A percentile compares a stretch with the other conserved stretches of the same genome.
Evolutionary conservation across 352 stramenopile genomes (phyloP).

Genomic region (Peronospora belbahrii): DNA sequence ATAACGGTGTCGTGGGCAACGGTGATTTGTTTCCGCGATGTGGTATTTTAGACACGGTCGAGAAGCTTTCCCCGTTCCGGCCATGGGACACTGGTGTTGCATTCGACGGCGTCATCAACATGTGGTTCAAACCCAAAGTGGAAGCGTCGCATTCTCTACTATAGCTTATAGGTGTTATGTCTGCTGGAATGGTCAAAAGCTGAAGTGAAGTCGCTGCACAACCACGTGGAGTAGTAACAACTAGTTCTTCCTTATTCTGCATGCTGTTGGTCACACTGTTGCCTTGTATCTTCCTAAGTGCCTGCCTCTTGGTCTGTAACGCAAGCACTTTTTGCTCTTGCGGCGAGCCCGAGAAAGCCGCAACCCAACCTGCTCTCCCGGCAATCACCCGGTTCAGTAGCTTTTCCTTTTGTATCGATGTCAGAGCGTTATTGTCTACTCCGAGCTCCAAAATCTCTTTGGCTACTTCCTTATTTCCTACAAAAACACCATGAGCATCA

Average conservation of each 20-base stretch:
- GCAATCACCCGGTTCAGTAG: slow-evolving; percentile 31
- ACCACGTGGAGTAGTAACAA: slow-evolving; percentile 21
- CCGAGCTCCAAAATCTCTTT: slow-evolving; percentile 50
- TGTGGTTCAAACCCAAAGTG: neutral
- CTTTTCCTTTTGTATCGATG: slow-evolving; percentile 29
- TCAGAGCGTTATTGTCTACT: slow-evolving; percentile 37
- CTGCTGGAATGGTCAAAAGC: neutral
- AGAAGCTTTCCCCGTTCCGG: slow-evolving; percentile 20
- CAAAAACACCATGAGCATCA: neutral
- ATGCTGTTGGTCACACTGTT: neutral
- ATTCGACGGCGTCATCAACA: neutral
- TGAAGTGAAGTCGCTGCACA: slow-evolving; percentile 9
- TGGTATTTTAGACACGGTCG: slow-evolving; percentile 38
- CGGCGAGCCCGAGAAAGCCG: slow-evolving; percentile 21
- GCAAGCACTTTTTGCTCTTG: slow-evolving; percentile 24
- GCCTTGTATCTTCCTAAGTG: slow-evolving; percentile 6
- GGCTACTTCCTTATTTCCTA: slow-evolving; percentile 36
- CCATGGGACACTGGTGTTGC: slow-evolving; percentile 6
- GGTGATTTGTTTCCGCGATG: slow-evolving; percentile 17
- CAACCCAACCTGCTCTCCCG: slow-evolving; percentile 24
- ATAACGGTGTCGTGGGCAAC: slow-evolving; percentile 41
- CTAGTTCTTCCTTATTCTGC: neutral
- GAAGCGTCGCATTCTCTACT: neutral
- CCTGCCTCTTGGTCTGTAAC: slow-evolving; percentile 9
- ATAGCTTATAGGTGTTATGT: slow-evolving; percentile 21